Evolutionary conservation across 768 basidiomycete genomes (phyloP).

Genomic region (Boletus coccyginus): DNA sequence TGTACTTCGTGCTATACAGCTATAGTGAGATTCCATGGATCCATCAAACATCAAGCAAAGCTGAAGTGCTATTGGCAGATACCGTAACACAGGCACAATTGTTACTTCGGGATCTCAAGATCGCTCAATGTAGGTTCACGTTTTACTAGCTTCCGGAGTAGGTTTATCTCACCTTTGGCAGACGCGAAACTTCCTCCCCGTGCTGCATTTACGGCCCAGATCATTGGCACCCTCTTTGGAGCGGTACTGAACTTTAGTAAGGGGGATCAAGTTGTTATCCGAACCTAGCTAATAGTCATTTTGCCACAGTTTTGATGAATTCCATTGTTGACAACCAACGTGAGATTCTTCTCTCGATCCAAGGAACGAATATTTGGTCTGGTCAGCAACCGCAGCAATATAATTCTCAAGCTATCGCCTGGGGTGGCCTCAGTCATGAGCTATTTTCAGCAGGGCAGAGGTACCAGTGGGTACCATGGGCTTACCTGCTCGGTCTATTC

Average conservation of each 20-base stretch:
- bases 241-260: slow-evolving; percentile 45
- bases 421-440: slow-evolving; percentile 40
- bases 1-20: slow-evolving; percentile 44
- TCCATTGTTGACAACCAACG: slow-evolving; percentile 51
- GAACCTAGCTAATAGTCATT: slow-evolving; percentile 43
- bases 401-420: slow-evolving; percentile 36
- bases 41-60: slow-evolving; percentile 40
- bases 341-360: slow-evolving; percentile 49
- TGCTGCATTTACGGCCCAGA: slow-evolving; percentile 60
- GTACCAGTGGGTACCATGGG: slow-evolving; percentile 43
- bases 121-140: slow-evolving; percentile 21
- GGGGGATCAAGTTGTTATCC: slow-evolving; percentile 42
- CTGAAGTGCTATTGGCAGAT: slow-evolving; percentile 36
- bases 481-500: slow-evolving; percentile 32
- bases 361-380: slow-evolving; percentile 45
- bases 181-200: slow-evolving; percentile 64
- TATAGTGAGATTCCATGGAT: slow-evolving; percentile 36
- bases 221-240: slow-evolving; percentile 31
- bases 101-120: slow-evolving; percentile 58
- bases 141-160: slow-evolving; percentile 30
- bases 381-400: slow-evolving; percentile 32
- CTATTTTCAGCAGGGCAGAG: slow-evolving; percentile 31
- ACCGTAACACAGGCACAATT: slow-evolving; percentile 49
- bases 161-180: slow-evolving; percentile 34
- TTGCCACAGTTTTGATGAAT: slow-evolving; percentile 46